Evolutionary conservation across 2,329 filamentous ascomycete genomes (phyloP), one percentile per base, ranked within the genome.

Genomic region (Fusarium nanum): DNA sequence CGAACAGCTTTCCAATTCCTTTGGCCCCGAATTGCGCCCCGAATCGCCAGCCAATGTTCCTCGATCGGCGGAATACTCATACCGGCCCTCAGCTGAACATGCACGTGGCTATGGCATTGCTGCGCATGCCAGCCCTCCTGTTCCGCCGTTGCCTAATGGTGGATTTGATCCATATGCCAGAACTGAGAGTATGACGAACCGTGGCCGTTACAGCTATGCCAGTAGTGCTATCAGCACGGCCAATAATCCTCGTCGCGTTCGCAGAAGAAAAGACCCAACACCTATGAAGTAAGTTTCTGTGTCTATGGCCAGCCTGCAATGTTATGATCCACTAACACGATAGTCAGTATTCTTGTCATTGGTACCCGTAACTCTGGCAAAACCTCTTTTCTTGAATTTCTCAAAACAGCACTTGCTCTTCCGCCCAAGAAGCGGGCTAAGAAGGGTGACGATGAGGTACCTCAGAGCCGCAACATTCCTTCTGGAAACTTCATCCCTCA

Each of bases 341-440:
- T n/a, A 30, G 58, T 10, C 68, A 98, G 95, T 80, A 90, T 99
- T 73, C 88, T 99, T 64, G 91, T 99, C 65, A 89, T 98, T 75
- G 96, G 96, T 64, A 92, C 93, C 52, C 91, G 92, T 64, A 92
- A 91, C 79, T 91, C 93, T 10, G 96, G 96, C 79, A 99, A 99
- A 84, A 97, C 94, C 1, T 97, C 94, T 2, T 98, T 99, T 81
- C 91, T 99, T 77, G 93, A 98, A 72, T 98, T 99, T 78, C 89
- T 99, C 73, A 93, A 93, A 82, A 92, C 90, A 53, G 92, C 95
- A 2, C 87, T 98, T 56, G 92, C 93, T 20, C 85, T 96, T 56
- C 93, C 94, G n/a, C 82, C 90, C 10, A 93, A 92, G 81, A 97
- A 97, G 82, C 89, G 91, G 64, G 79, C 83, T 67, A 87, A 85